phyloP scores from a whole-genome alignment of 2,329 filamentous ascomycete species.

The Talaromyces sp. region DNA sequence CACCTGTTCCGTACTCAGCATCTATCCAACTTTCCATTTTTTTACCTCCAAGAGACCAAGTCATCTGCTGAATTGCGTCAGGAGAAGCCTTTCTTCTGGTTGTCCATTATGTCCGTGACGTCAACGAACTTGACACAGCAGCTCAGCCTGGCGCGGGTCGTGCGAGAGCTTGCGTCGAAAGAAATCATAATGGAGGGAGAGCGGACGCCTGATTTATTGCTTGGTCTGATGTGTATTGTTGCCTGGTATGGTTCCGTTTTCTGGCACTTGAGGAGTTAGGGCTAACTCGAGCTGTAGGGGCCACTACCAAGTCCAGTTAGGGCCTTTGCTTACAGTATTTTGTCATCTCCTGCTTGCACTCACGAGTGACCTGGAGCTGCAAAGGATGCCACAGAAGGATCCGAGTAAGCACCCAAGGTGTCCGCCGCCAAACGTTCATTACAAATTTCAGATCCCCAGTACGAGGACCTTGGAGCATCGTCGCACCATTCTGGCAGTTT shows the following conservation, averaged over 20 bases:
- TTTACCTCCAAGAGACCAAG: constrained; percentile 34
- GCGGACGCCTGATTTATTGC: constrained; percentile 47
- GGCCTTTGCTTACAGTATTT: constrained; percentile 12
- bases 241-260: constrained; percentile 38
- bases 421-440: background rate
- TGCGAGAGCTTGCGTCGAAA: constrained; percentile 42
- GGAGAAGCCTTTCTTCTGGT: constrained; percentile 46
- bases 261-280: background rate
- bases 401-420: background rate
- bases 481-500: constrained; percentile 45
- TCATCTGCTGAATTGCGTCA: constrained; percentile 35
- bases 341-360: constrained; percentile 13
- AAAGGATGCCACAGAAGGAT: constrained; percentile 11
- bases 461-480: constrained; percentile 43
- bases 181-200: constrained; percentile 46
- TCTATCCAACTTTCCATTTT: constrained; percentile 42
- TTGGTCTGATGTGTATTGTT: constrained; percentile 44
- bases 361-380: constrained; percentile 14
- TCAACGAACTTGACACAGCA: constrained; percentile 40
- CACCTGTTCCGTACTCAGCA: constrained; percentile 37
- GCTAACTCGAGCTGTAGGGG: background rate
- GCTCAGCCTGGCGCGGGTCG: constrained; percentile 31
- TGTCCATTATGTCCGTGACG: constrained; percentile 45
- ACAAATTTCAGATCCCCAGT: constrained; percentile 5
- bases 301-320: constrained; percentile 9